A percentile compares a stretch with the other conserved stretches of the same genome.
These are phyloP conservation scores for Paramyrothecium roridum DNA, from an alignment of 2,329 filamentous ascomycete genomes.

Conservation along the genomic window DNA sequence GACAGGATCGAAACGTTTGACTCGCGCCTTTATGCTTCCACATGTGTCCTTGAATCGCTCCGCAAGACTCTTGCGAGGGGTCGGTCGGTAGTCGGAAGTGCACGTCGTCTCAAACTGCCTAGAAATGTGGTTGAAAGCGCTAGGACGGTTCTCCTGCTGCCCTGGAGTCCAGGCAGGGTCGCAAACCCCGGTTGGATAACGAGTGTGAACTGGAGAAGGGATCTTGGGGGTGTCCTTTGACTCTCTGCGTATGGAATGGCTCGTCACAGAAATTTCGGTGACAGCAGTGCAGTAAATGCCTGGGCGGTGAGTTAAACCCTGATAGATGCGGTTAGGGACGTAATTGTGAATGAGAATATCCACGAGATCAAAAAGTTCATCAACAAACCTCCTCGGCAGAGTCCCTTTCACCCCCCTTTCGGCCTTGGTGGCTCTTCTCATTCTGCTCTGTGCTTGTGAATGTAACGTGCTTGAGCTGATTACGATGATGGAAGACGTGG, in stretches of 20 bases:
- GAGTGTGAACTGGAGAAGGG: conserved; percentile 11
- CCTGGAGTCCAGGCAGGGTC: neutral
- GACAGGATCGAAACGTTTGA: conserved; percentile 44
- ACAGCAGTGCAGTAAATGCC: conserved; percentile 44
- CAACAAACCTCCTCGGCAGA: conserved; percentile 29
- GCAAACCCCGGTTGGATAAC: conserved; percentile 6
- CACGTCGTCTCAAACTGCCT: conserved; percentile 25
- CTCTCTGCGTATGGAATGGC: conserved; percentile 15
- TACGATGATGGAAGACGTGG: conserved; percentile 56
- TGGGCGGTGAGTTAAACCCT: conserved; percentile 22
- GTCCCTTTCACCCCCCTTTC: conserved; percentile 12
- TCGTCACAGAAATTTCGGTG: conserved; percentile 46
- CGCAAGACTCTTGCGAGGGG: neutral
- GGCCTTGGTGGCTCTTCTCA: conserved; percentile 16
- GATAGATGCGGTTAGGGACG: neutral
- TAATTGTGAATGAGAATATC: too few species aligned
- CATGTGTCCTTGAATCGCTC: neutral
- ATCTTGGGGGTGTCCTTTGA: conserved; percentile 3
- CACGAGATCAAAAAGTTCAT: neutral
- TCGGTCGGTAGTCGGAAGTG: conserved; percentile 15
- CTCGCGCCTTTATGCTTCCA: neutral
- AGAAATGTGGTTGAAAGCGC: conserved; percentile 5
- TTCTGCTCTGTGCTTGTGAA: conserved; percentile 17
- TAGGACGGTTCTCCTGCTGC: conserved; percentile 7
- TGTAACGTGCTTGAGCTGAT: conserved; percentile 46